phyloP scores from a whole-genome alignment of 805 yeast genomes.

The Allodekkera sacchari region DNA sequence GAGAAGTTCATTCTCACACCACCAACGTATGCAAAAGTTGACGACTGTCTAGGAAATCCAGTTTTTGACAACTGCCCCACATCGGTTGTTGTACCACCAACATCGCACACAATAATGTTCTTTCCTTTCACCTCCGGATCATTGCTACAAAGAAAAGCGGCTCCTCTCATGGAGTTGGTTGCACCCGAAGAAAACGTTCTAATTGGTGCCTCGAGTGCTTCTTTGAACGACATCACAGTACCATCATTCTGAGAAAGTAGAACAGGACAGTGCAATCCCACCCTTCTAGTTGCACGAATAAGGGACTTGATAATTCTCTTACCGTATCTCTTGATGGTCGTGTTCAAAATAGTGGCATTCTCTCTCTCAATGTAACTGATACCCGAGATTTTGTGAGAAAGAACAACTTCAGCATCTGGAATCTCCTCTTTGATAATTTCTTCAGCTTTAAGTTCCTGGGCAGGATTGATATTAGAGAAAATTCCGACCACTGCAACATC shows the following conservation, averaged over 20 bases:
- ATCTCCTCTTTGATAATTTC: slow-evolving; percentile 25
- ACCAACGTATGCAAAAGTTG: slow-evolving; percentile 34
- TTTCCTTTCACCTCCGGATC: slow-evolving; percentile 26
- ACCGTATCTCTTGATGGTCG: slow-evolving; percentile 36
- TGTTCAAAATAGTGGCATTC: slow-evolving; percentile 38
- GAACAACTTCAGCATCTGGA: slow-evolving; percentile 27
- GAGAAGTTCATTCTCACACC: slow-evolving; percentile 42
- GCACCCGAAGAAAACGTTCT: slow-evolving; percentile 41
- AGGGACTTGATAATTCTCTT: slow-evolving; percentile 31
- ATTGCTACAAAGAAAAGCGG: slow-evolving; percentile 34
- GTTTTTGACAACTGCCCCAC: slow-evolving; percentile 36
- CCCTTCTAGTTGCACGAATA: slow-evolving; percentile 25
- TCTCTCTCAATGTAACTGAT: slow-evolving; percentile 38
- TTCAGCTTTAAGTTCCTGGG: slow-evolving; percentile 30
- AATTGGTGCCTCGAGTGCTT: slow-evolving; percentile 33
- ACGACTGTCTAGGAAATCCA: slow-evolving; percentile 40
- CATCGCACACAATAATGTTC: slow-evolving; percentile 32
- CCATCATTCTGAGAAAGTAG: slow-evolving; percentile 40
- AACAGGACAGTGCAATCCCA: slow-evolving; percentile 31
- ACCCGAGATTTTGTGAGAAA: slow-evolving; percentile 34
- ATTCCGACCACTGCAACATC: slow-evolving; percentile 33
- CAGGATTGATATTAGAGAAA: slow-evolving; percentile 30
- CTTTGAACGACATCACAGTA: slow-evolving; percentile 31
- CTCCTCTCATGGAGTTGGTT: slow-evolving; percentile 40
- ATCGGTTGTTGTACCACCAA: slow-evolving; percentile 46